Conservation (phyloP, 1,284 basidiomycete species). For the Violaceomyces palustris region DNA sequence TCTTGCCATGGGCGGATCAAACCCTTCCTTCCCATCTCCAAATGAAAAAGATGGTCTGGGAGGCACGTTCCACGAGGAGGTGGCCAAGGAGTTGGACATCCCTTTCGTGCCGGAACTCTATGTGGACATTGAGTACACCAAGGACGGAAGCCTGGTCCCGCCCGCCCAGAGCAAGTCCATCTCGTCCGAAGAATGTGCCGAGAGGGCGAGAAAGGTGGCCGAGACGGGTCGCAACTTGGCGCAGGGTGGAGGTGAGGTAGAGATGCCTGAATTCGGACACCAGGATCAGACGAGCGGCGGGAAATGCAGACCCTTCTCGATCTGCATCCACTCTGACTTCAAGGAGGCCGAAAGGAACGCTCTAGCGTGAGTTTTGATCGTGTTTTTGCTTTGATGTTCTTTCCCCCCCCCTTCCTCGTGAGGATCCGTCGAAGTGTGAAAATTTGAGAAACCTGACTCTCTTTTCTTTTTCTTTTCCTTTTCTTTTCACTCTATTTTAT, state of each 20-base stretch:
- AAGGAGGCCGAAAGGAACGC: constrained; percentile 6
- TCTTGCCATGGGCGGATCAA: background rate
- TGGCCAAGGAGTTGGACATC: constrained; percentile 8
- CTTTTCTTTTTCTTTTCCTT: too few relatives aligned
- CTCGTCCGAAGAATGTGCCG: constrained; percentile 14
- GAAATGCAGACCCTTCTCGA: constrained; percentile 14
- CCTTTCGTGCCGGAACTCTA: constrained; percentile 21
- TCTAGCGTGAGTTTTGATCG: constrained; percentile 7
- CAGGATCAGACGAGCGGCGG: constrained; percentile 2
- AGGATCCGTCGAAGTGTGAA: too few relatives aligned
- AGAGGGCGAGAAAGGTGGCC: constrained; percentile 10
- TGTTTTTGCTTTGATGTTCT: too few relatives aligned
- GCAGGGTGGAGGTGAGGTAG: constrained; percentile 8
- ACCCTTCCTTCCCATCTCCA: background rate
- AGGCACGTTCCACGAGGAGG: constrained; percentile 12
- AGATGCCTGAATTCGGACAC: constrained; percentile 10
- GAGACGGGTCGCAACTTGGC: constrained; percentile 11
- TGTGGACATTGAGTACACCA: constrained; percentile 21
- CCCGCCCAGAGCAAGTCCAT: constrained; percentile 18
- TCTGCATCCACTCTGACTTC: constrained; percentile 22
- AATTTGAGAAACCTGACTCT: too few relatives aligned
- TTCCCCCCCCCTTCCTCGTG: too few relatives aligned
- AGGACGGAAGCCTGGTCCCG: constrained; percentile 14
- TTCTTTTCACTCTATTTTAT: too few relatives aligned
- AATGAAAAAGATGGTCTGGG: constrained; percentile 8